Evolutionary conservation across 352 stramenopile species (phyloP), one percentile per base, ranked within the genome.

Genomic region (Pythium sp.): DNA sequence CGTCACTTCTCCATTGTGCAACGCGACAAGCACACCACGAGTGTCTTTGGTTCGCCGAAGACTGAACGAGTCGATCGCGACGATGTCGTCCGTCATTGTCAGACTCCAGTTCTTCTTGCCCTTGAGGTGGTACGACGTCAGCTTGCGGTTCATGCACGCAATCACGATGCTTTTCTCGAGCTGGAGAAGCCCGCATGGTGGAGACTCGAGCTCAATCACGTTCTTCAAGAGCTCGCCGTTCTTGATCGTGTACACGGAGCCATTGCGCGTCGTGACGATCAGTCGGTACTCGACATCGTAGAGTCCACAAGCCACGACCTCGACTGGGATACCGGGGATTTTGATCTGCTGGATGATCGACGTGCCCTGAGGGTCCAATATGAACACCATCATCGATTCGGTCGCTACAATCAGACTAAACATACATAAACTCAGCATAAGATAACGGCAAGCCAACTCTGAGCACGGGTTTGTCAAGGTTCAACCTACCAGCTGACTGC

Each of bases 41-140:
- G 87, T 87, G 66, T 93, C 80, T 65, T 93, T 94, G 0, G 82
- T 93, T 24, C 85, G 81, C 0, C 81, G 77, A 9, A 92, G 62
- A 64, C 79, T 89, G 67, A 93, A 91, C 32, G 84, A 74, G 47
- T 94, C 82, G 47, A 98, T 80, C 5, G 90, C 83, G 20, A 92
- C 84, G 60, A 97, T 91, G 64, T 92, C 86, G 49, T 92, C 84
- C 5, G 84, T 71, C 87, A 97, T 90, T 15, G 76, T 84, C 54
- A 97, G 53, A 28, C 83, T 94, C 90, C 88, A 97, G 77, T 97
- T 95, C 72, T 96, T 96, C 61, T 95, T 94, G 26, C 92, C 91
- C 64, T 97, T 97, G 55, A 97, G 76, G 62, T 96, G 88, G 62
- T 90, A 98, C 15, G 88, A 96, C 51, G 88, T 84, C 26, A 98